These are phyloP conservation scores for Periconia macrospinosa DNA, from an alignment of 2,329 filamentous ascomycete species.

Conservation along the genomic window DNA sequence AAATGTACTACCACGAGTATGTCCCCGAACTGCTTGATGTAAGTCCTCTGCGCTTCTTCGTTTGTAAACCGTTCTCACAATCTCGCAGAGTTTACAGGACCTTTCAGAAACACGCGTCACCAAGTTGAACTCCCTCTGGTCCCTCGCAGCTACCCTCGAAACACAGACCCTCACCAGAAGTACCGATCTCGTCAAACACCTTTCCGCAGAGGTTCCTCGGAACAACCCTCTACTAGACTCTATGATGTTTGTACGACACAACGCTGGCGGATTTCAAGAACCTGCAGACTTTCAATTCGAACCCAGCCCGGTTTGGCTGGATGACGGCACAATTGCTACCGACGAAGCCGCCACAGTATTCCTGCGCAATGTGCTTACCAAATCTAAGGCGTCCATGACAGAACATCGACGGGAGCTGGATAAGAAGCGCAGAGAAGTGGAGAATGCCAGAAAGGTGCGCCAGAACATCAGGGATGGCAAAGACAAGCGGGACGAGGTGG, in stretches of 20 bases:
- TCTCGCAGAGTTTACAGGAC: constrained; percentile 73
- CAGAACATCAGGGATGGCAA: constrained; percentile 78
- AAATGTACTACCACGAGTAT: constrained; percentile 96
- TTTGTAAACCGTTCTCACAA: neutral
- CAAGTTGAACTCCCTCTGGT: constrained; percentile 86
- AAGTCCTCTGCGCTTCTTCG: constrained; percentile 16
- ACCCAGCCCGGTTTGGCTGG: constrained; percentile 94
- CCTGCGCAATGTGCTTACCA: constrained; percentile 85
- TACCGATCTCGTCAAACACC: constrained; percentile 69
- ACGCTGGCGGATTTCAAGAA: constrained; percentile 79
- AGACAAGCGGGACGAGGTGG: constrained; percentile 86
- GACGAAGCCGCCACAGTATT: constrained; percentile 89
- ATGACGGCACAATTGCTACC: constrained; percentile 82
- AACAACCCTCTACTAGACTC: constrained; percentile 90
- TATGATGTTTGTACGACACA: constrained; percentile 97
- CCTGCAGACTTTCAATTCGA: constrained; percentile 85
- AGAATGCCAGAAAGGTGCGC: constrained; percentile 72
- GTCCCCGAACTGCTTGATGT: constrained; percentile 91
- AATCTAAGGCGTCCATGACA: constrained; percentile 81
- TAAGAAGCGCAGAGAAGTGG: constrained; percentile 82
- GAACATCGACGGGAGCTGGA: constrained; percentile 83
- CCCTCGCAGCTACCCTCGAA: constrained; percentile 76
- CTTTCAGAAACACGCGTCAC: constrained; percentile 85
- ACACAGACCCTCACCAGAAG: constrained; percentile 75
- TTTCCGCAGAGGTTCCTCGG: constrained; percentile 78